Evolutionary conservation across 768 basidiomycete species (phyloP), one percentile per base, ranked within the genome.

Genomic region (Lentinula edodes): DNA sequence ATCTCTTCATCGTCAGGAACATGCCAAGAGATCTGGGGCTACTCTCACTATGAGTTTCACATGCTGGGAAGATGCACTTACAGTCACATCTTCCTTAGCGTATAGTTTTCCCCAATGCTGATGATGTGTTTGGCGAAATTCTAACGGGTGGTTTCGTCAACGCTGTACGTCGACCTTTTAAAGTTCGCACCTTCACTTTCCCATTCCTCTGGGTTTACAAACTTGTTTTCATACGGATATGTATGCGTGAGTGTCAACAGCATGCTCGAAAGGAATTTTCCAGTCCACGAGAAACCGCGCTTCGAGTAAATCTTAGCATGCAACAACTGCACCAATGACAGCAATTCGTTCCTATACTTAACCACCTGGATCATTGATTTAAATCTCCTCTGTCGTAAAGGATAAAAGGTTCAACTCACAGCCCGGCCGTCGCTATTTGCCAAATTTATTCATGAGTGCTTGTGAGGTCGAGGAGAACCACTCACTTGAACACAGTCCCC

Each of bases 91-190:
- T 46, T 85, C 80, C 12, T 85, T 77, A 20, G 76, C 76, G 72
- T 90, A 93, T 12, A 88, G 70, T 67, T 90, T 90, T 7, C 93
- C 93, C 93, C 93, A 95, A 66, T 84, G 79, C 18, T 76, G 78
- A 71, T 91, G 86, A 67, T 92, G 90, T 60, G 84, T 85, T 57
- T 74, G 71, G 52, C 81, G 78, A 73, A 92, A 90, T 20, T 89
- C 91, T 91, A 66, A 28, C 28, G 32, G 8, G 10, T 7, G 28
- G 2, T 2, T 15, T 45, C 28, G 12, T 59, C n/a, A 59, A 20
- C 58, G 10, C 7, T 46, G 38, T 18, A 16, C 7, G 13, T 53
- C 7, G 28, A 28, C 28, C 18, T 35, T 53, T 34, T 20, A 9
- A n/a, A 20, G 8, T 48, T n/a, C 74, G 46, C 61, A 91, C 93